Conservation (phyloP, 1,284 basidiomycete species). For the Melampsora larici-populina region DNA sequence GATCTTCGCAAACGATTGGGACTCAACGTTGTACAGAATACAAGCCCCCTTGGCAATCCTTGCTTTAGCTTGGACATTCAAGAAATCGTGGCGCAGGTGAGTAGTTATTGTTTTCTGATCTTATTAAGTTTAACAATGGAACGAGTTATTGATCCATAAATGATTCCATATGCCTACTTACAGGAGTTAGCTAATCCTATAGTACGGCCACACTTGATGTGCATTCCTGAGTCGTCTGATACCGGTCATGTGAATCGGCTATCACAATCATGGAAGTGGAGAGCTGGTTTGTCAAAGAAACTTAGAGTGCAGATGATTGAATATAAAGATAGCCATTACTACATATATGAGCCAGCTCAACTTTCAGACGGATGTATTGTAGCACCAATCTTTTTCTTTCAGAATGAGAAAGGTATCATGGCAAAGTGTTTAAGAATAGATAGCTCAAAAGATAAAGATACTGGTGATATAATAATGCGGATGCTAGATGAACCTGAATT, state of each 20-base stretch:
- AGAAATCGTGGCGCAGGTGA: background rate
- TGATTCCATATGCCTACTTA: background rate
- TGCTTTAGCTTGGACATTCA: background rate
- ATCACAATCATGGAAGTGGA: constrained; percentile 2
- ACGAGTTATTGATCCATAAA: background rate
- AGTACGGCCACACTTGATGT: background rate
- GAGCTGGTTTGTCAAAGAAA: background rate
- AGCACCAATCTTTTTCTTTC: no score
- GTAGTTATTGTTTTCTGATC: background rate
- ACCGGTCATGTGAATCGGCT: background rate
- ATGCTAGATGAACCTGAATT: no score
- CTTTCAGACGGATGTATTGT: background rate
- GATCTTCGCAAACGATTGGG: background rate
- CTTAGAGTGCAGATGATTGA: background rate
- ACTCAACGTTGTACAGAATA: background rate
- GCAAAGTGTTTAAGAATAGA: no score
- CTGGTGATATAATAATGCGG: background rate
- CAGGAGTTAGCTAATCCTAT: background rate
- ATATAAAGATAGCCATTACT: background rate
- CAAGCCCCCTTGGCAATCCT: background rate
- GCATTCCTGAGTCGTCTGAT: background rate
- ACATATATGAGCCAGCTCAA: background rate
- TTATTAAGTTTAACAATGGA: background rate
- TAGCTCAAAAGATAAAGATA: background rate
- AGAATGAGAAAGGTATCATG: no score